A percentile compares a stretch with the other conserved stretches of the same genome.
Conservation (phyloP, 1,284 basidiomycete genomes). For the Trametes versicolor region DNA sequence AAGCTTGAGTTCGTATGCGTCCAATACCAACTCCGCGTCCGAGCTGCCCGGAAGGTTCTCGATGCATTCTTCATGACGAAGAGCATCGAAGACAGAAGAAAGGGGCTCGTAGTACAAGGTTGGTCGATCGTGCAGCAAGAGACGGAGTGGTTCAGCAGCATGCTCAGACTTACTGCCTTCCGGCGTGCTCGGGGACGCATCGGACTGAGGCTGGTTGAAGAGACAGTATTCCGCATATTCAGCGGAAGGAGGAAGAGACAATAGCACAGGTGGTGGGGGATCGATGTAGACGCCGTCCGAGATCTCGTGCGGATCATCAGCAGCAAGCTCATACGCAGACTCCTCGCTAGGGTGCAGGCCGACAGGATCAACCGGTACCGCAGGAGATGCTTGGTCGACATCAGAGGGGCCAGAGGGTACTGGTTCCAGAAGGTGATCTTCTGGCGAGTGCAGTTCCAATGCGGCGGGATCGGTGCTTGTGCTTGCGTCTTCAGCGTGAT, state of each 20-base stretch:
- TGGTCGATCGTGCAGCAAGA: constrained; percentile 68
- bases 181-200: constrained; percentile 42
- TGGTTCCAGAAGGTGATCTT: neutral
- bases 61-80: constrained; percentile 68
- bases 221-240: constrained; percentile 58
- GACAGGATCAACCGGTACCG: neutral
- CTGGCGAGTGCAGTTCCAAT: neutral
- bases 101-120: constrained; percentile 80
- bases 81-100: constrained; percentile 69
- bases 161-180: constrained; percentile 29
- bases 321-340: constrained; percentile 23
- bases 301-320: constrained; percentile 67
- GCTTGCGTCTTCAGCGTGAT: neutral
- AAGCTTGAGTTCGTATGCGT: constrained; percentile 73
- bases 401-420: no score
- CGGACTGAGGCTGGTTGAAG: constrained; percentile 61
- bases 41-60: constrained; percentile 55
- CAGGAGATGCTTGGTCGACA: neutral
- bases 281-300: constrained; percentile 79
- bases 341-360: neutral
- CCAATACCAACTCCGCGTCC: constrained; percentile 70
- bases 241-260: constrained; percentile 56
- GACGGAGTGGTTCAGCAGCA: constrained; percentile 18
- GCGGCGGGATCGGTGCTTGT: no score
- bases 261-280: constrained; percentile 74